Evolutionary conservation across 2,329 filamentous ascomycete species (phyloP), one percentile per base, ranked within the genome.

Genomic region (Talaromyces sp.): DNA sequence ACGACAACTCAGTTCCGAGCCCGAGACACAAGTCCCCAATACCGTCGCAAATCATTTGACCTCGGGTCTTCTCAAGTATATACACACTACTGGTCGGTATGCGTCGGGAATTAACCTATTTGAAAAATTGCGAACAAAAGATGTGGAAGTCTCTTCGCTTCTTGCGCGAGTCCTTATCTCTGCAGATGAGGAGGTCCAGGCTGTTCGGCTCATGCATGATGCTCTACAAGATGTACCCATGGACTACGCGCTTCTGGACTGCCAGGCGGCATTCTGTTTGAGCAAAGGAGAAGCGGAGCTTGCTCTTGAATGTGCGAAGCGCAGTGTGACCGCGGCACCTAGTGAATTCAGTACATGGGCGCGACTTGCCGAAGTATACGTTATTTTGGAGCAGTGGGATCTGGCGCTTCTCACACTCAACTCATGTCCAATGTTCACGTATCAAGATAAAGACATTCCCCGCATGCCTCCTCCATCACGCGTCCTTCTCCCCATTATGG

Each of bases 401-500:
- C 87, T 98, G 68, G 95, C 95, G 0, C 84, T 99, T 25, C 88
- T 96, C 5, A 98, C 95, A 3, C 83, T 99, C 59, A 99, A 99
- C 79, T 99, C 95, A 18, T 99, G 95, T 76, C 95, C 95, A 8
- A 99, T 99, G 95, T 99, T 99, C 76, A 99, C 95, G 6, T 98
- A 99, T 76, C 95, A 98, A 77, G 95, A 99, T 77, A 98, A 97
- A 76, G 95, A 99, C 74, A 89, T 92, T 5, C 95, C 95, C 3
- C 80, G 95, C 64, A 93, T 98, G 89, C 95, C 95, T 1, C 92
- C 96, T 72, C 93, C 95, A 0, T 89, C 90, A 69, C 90, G 92
- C 62, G 90, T 98, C 46, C 87, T 90, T 68, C 84, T 99, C 14
- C 95, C 95, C 0, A 90, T 93, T 16, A 83, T 98, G 59, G 84